Evolutionary conservation across 2,329 filamentous ascomycete species (phyloP).

Genomic region (Alternaria dauci): DNA sequence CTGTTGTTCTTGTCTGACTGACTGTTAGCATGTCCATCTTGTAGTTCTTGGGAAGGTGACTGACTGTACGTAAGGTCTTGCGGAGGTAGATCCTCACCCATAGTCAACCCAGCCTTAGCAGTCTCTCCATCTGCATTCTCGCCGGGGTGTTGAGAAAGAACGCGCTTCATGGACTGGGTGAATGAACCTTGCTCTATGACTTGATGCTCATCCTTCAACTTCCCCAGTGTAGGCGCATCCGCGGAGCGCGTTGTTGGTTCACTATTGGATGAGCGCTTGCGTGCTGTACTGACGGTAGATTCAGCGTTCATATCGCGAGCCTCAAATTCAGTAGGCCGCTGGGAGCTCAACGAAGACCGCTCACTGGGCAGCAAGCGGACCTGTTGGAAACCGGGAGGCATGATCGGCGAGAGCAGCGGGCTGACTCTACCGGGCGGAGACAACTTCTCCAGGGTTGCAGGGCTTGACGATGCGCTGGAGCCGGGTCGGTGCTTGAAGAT

Average conservation of each 20-base stretch:
- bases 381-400: slow-evolving; percentile 17
- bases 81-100: neutral
- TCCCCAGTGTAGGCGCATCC: neutral
- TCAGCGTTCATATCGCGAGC: neutral
- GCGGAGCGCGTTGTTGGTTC: too few relatives aligned
- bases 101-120: neutral
- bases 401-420: slow-evolving; percentile 7
- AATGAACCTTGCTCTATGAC: neutral
- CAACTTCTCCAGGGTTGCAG: neutral
- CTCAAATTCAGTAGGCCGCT: neutral
- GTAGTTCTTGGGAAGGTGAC: too few relatives aligned
- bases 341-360: neutral
- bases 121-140: neutral
- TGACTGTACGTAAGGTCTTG: neutral
- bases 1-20: neutral
- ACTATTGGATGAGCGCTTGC: fast-evolving
- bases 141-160: neutral
- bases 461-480: neutral
- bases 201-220: neutral
- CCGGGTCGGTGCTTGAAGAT: slow-evolving; percentile 16
- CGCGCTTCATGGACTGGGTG: neutral
- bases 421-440: neutral
- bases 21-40: neutral
- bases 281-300: neutral
- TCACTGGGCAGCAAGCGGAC: slow-evolving; percentile 19